Evolutionary conservation across 176 grass and related monocot genomes (phyloP).

Genomic region (Melocanna baccifera): DNA sequence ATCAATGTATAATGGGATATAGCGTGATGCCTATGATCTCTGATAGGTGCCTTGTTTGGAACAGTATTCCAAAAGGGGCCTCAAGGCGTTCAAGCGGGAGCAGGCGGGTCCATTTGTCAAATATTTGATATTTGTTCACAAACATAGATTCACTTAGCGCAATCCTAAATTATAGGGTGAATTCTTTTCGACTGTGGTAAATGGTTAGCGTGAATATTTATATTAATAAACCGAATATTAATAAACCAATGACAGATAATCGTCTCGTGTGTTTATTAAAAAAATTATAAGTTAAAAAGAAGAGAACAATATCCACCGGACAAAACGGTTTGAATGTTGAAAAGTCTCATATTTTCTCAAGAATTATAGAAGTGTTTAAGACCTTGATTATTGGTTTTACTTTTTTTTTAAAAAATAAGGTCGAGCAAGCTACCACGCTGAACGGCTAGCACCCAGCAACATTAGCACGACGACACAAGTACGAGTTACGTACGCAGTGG

Average conservation of each 20-base stretch:
- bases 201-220: too few relatives aligned
- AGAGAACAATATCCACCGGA: too few relatives aligned
- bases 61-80: too few relatives aligned
- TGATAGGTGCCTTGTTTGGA: neutral
- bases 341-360: neutral
- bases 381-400: neutral
- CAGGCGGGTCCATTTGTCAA: neutral
- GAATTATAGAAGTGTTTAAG: neutral
- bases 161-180: neutral
- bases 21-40: neutral
- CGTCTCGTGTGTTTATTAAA: too few relatives aligned
- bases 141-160: neutral
- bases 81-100: neutral
- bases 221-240: too few relatives aligned
- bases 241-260: too few relatives aligned
- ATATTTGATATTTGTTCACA: neutral
- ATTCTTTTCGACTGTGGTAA: too few relatives aligned
- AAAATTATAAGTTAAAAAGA: too few relatives aligned
- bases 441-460: neutral
- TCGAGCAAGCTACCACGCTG: neutral
- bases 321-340: neutral
- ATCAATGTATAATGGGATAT: neutral
- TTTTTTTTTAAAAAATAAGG: neutral
- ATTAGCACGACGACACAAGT: neutral
- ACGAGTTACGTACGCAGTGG: neutral